Evolutionary conservation across 2,329 filamentous ascomycete species (phyloP), one percentile per base, ranked within the genome.

Genomic region (Colletotrichum graminicola): DNA sequence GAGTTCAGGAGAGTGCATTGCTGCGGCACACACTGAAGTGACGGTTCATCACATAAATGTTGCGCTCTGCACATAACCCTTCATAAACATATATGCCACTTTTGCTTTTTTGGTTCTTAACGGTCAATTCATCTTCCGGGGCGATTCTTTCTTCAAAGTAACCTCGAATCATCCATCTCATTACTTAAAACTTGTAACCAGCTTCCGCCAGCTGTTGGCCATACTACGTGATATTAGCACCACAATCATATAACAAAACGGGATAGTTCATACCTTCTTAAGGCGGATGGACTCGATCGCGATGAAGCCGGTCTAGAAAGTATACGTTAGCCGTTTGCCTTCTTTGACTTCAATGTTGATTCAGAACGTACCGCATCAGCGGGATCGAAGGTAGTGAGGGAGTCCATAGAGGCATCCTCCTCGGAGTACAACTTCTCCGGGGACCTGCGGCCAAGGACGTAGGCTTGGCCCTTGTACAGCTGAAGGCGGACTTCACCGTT

Each of bases 271-370:
- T 71, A 64, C 68, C 76, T 82, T 91, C 82, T 90, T 84, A 61
- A 92, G 82, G 55, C 89, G 85, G 74, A 92, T 92, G 74, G 89
- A 89, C 77, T 95, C 86, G 76, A 94, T 91, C 64, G 86, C 87
- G 78, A 95, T 90, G 78, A 91, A 91, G 34, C 86, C 86, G 16
- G 78, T 60, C 51, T 70, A 4, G 2, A 12, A 7, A 7, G 8
- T 23, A 32, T 6, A 7, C 43, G 43, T 45, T 45, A 45, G 43
- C 43, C 43, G 43, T n/a, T 11, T n/a, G 1, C 18, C 43, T 45
- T 45, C 41, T 43, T 18, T 45, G 21, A n/a, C 43, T 11, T 7
- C 1, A 18, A 45, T 1, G 14, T 21, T 7, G 39, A 8, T 45
- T 32, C 43, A 45, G 8, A 45, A 45, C 61, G 23, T 41, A 70